phyloP scores from a whole-genome alignment of 306 rosid genomes.

The Oxytropis ochrocephala region DNA sequence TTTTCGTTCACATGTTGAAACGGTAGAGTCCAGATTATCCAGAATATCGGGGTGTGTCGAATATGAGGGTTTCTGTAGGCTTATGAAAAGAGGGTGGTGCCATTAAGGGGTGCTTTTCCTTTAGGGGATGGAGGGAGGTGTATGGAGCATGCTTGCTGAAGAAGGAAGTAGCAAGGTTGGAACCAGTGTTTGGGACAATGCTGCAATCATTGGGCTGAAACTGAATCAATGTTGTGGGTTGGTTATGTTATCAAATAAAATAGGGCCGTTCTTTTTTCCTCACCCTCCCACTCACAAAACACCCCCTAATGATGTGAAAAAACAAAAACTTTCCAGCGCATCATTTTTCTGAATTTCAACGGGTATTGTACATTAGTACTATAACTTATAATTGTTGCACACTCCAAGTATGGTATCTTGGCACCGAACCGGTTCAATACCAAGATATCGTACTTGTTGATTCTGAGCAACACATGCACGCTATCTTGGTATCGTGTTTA shows the following conservation, averaged over 20 bases:
- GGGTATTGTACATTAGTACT: too few relatives aligned
- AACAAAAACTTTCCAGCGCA: too few relatives aligned
- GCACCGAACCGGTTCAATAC: too few relatives aligned
- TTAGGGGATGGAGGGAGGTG: conserved; percentile 8
- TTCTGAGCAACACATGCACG: too few relatives aligned
- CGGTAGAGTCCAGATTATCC: not conserved
- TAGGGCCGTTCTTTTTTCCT: too few relatives aligned
- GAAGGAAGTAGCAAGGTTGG: not conserved
- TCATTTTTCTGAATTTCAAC: too few relatives aligned
- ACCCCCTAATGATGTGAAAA: too few relatives aligned
- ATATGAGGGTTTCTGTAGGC: not conserved
- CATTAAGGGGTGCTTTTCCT: not conserved
- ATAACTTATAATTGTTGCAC: too few relatives aligned
- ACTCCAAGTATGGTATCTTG: too few relatives aligned
- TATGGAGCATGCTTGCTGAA: not conserved
- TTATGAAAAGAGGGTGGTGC: not conserved
- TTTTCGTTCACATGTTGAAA: not conserved
- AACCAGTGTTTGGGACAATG: not conserved
- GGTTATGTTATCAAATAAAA: not conserved
- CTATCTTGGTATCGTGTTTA: too few relatives aligned
- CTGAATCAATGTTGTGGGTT: not conserved
- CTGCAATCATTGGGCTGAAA: not conserved
- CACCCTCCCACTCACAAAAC: too few relatives aligned
- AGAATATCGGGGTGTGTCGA: not conserved
- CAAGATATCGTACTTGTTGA: too few relatives aligned